Evolutionary conservation across 805 yeast genomes (phyloP), one percentile per base, ranked within the genome.

Genomic region (Hanseniaspora nectarophila): DNA sequence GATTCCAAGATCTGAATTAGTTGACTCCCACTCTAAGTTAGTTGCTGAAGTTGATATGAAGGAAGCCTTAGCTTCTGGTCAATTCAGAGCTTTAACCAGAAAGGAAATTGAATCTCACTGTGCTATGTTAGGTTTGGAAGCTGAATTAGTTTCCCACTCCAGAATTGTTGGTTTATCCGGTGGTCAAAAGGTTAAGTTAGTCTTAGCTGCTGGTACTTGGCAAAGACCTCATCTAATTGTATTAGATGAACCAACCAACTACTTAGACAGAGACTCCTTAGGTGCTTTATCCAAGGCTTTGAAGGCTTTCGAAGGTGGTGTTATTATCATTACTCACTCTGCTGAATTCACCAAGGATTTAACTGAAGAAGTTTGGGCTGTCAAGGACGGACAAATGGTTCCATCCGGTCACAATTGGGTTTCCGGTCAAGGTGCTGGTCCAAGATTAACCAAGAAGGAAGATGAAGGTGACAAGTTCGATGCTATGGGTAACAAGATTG

Each of bases 351-450:
- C 98, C 75, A 87, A 90, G 82, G 87, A 89, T 73, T 76, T 92
- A 74, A 92, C 98, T 72, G 97, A 92, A 77, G 99, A 92, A 82
- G 97, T 92, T 69, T 92, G 99, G 99, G 96, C 98, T 69, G 98
- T 92, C 62, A 70, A 85, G 62, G 89, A 90, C 78, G 99, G 99
- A 85, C 74, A 64, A 64, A 92, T 92, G 99, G 85, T 95, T 70
- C 98, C 98, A 74, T 92, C 99, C 64, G 99, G 99, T 73, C 98
- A 92, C 80, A 94, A 92, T 85, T 92, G 99, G 99, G 99, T 92
- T 67, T 81, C 85, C 67, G 99, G 99, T 76, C 99, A 92, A 81
- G 99, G 99, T 79, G 66, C 96, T 70, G 99, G 99, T 79, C 98
- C 99, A 76, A 89, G 99, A 84, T 74, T 92, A 58, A 92, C 85